These are phyloP conservation scores for Penicillium sclerotigenum DNA, from an alignment of 2,329 filamentous ascomycete genomes.

Conservation along the genomic window DNA sequence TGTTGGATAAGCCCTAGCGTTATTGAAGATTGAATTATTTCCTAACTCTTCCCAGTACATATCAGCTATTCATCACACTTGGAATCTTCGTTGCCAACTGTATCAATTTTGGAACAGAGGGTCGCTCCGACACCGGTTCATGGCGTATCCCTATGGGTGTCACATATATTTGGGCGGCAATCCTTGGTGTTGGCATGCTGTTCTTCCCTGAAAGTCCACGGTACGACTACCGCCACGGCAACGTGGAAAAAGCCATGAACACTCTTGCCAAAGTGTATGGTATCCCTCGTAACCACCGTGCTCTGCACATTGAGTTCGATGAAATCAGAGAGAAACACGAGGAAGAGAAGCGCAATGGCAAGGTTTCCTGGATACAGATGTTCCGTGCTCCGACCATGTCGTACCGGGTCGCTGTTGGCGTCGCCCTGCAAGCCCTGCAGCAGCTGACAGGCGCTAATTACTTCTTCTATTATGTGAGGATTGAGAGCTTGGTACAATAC, in stretches of 20 bases:
- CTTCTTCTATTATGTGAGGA: conserved; percentile 54
- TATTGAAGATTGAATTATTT: neutral
- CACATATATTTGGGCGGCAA: conserved; percentile 55
- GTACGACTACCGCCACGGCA: conserved; percentile 56
- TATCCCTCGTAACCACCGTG: conserved; percentile 50
- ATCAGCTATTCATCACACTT: conserved; percentile 48
- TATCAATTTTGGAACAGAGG: conserved; percentile 47
- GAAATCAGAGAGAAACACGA: conserved; percentile 58
- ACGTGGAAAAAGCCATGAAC: conserved; percentile 49
- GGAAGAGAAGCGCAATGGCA: conserved; percentile 45
- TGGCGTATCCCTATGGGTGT: conserved; percentile 55
- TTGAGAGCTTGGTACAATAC: neutral
- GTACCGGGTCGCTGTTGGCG: conserved; percentile 42
- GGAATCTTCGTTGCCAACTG: conserved; percentile 48
- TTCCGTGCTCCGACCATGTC: conserved; percentile 45
- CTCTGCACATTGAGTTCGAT: conserved; percentile 51
- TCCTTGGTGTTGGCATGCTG: conserved; percentile 54
- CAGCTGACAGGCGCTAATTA: conserved; percentile 48
- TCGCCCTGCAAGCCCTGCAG: conserved; percentile 43
- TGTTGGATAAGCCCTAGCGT: neutral
- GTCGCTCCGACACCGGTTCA: conserved; percentile 36
- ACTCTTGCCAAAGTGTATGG: conserved; percentile 57
- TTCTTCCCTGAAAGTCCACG: conserved; percentile 58
- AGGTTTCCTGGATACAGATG: conserved; percentile 34
- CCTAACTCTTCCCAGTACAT: conserved; percentile 32